Evolutionary conservation across 2,329 filamentous ascomycete genomes (phyloP), one percentile per base, ranked within the genome.

Genomic region (Escovopsis sp.): DNA sequence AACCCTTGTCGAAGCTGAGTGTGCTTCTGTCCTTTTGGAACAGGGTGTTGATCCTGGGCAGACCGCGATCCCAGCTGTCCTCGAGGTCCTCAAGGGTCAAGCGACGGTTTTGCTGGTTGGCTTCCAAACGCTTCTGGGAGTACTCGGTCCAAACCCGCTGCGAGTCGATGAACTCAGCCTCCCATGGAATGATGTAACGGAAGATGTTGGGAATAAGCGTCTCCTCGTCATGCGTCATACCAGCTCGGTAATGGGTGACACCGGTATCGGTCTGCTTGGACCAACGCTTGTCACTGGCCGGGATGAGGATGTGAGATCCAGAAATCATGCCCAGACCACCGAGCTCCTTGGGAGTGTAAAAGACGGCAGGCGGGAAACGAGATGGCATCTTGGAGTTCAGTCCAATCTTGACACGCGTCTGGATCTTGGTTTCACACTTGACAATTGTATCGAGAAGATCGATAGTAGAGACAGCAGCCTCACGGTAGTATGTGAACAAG

Each of bases 311-410:
- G 58, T 98, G 91, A 11, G 88, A 95, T 35, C 91, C 91, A 10
- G 91, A 98, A 51, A 98, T 96, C 91, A 98, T 98, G 57, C 91
- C 91, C 5, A 98, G 68, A 59, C 91, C 91, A 68, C 91, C 91
- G 40, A 98, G 70, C 58, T 98, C 91, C 66, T 98, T 98, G 0
- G 93, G 93, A 0, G 91, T 98, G 57, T 98, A 98, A 66, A 98
- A 98, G 3, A 98, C 91, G 4, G 91, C 91, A 15, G 91, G 91
- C 15, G 91, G 91, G 70, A 98, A 98, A 69, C 91, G 83, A 36
- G 87, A 95, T 42, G 91, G 91, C 91, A 98, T 98, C 69, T 98
- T 98, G 4, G 89, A 96, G 65, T 98, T 98, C 47, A 98, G 65
- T 3, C 91, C 91, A 53, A 98, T 98, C 73, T 98, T 98, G 54